These are phyloP conservation scores for Cydonia oblonga DNA, from an alignment of 331 rosid species.

Conservation along the genomic window DNA sequence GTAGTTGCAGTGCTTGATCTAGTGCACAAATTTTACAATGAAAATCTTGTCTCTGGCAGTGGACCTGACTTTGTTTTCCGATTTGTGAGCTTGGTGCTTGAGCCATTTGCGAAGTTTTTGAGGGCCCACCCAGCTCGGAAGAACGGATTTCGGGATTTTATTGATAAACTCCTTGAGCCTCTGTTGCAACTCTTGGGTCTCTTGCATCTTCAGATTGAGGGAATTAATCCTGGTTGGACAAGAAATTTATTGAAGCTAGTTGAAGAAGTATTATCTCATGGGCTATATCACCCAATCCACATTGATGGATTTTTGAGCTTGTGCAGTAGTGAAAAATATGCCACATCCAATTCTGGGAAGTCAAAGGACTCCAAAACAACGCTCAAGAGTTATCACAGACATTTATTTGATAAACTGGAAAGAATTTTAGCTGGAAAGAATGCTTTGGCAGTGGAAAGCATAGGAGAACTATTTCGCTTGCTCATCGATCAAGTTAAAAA, in stretches of 20 bases:
- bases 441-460: slow-evolving; percentile 43
- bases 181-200: slow-evolving; percentile 51
- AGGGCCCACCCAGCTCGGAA: slow-evolving; percentile 53
- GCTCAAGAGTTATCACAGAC: slow-evolving; percentile 71
- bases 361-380: slow-evolving; percentile 32
- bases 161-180: slow-evolving; percentile 78
- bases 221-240: slow-evolving; percentile 29
- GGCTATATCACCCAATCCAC: slow-evolving; percentile 62
- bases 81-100: slow-evolving; percentile 50
- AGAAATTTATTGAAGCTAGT: slow-evolving; percentile 34
- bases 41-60: slow-evolving; percentile 28
- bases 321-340: slow-evolving; percentile 42
- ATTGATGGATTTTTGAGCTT: slow-evolving; percentile 68
- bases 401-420: slow-evolving; percentile 57
- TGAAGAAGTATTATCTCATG: slow-evolving; percentile 68
- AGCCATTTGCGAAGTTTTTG: slow-evolving; percentile 74
- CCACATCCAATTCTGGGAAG: slow-evolving; percentile 25
- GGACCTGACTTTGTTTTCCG: slow-evolving; percentile 36
- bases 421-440: slow-evolving; percentile 43
- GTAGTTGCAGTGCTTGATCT: slow-evolving; percentile 42
- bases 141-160: slow-evolving; percentile 56
- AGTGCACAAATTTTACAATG: slow-evolving; percentile 29
- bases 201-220: slow-evolving; percentile 34
- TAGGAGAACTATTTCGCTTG: slow-evolving; percentile 54
- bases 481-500: slow-evolving; percentile 45